A percentile compares a stretch with the other conserved stretches of the same genome.
phyloP scores from a whole-genome alignment of 768 basidiomycete genomes.

The Phlebiopsis flavidoalba region DNA sequence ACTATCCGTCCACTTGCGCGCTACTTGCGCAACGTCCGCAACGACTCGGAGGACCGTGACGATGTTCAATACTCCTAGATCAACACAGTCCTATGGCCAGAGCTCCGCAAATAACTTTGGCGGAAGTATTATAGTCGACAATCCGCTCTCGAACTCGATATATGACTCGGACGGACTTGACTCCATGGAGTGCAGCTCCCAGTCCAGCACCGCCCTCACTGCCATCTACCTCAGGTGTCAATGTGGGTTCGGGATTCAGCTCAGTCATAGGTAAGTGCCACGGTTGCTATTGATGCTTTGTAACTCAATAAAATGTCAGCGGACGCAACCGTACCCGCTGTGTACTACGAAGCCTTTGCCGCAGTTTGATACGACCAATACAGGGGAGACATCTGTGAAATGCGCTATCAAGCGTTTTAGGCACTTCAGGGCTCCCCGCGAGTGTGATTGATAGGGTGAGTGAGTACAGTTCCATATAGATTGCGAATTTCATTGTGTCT shows the following conservation, averaged over 20 bases:
- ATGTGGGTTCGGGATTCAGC: constrained; percentile 50
- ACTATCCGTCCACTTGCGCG: background rate
- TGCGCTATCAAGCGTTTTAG: constrained; percentile 73
- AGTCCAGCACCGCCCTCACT: constrained; percentile 64
- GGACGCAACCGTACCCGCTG: constrained; percentile 73
- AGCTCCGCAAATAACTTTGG: constrained; percentile 56
- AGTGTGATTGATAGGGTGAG: constrained; percentile 76
- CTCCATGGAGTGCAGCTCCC: constrained; percentile 74
- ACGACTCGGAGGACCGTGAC: constrained; percentile 15
- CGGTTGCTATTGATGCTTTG: background rate
- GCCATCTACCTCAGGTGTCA: constrained; percentile 39
- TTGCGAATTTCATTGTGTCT: background rate
- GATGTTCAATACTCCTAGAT: constrained; percentile 86
- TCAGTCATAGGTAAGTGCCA: constrained; percentile 58
- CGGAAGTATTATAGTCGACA: constrained; percentile 68
- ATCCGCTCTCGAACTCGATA: constrained; percentile 63
- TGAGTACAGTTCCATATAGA: background rate
- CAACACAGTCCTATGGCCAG: constrained; percentile 60
- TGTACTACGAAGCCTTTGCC: constrained; percentile 71
- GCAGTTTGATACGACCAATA: constrained; percentile 64
- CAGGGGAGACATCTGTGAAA: constrained; percentile 82
- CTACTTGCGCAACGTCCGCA: background rate
- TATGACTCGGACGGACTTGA: constrained; percentile 69
- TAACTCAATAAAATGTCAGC: constrained; percentile 33
- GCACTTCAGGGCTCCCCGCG: constrained; percentile 75